These are phyloP conservation scores for Babesia sp. DNA, from an alignment of 169 alveolate species.

Conservation along the genomic window DNA sequence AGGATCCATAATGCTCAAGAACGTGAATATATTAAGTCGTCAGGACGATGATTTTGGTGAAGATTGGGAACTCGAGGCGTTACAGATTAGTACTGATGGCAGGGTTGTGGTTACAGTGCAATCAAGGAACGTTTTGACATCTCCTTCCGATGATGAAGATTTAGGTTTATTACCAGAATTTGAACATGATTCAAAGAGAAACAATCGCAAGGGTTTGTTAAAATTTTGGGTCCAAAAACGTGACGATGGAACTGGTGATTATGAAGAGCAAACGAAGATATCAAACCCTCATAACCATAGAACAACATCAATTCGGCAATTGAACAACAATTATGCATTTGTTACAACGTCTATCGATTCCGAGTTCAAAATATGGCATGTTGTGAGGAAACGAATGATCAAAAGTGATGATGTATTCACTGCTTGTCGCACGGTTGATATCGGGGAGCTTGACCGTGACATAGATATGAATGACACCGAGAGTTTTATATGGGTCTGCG, in stretches of 20 bases:
- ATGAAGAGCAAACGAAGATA: slow-evolving; percentile 26
- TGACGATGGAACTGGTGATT: neutral
- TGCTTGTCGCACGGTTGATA: slow-evolving; percentile 10
- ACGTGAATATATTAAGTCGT: slow-evolving; percentile 43
- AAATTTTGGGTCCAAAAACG: slow-evolving; percentile 33
- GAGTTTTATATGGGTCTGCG: slow-evolving; percentile 43
- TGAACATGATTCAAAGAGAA: slow-evolving; percentile 33
- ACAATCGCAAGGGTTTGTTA: slow-evolving; percentile 26
- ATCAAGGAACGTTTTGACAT: slow-evolving; percentile 9
- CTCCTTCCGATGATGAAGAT: neutral
- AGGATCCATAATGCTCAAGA: slow-evolving; percentile 32
- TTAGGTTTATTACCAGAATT: slow-evolving; percentile 6
- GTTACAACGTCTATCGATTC: slow-evolving; percentile 51
- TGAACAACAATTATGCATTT: slow-evolving; percentile 17
- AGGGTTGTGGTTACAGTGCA: slow-evolving; percentile 45
- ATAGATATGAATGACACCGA: slow-evolving; percentile 6
- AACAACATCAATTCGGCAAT: slow-evolving; percentile 29
- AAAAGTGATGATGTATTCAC: slow-evolving; percentile 21
- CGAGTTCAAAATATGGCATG: slow-evolving; percentile 45
- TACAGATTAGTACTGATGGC: slow-evolving; percentile 20
- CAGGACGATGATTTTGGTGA: slow-evolving; percentile 65
- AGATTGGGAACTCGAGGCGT: slow-evolving; percentile 38
- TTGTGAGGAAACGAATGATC: slow-evolving; percentile 24
- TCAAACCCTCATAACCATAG: slow-evolving; percentile 37
- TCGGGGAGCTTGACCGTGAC: slow-evolving; percentile 1